Evolutionary conservation across 257 asterid species (phyloP).

Genomic region (Cruciata laevipes): DNA sequence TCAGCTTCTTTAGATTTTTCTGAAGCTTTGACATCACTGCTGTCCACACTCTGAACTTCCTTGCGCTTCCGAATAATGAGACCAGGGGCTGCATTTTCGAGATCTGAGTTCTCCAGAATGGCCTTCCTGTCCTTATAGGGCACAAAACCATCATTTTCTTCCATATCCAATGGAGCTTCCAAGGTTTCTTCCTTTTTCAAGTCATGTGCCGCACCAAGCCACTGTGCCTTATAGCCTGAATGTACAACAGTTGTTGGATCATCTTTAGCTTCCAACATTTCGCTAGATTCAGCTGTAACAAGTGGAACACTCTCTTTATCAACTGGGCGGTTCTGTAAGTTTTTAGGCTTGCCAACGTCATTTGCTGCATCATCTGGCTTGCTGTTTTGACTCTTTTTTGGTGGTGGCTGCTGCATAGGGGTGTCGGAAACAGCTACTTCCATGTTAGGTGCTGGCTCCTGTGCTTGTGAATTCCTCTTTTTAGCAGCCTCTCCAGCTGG

Average conservation of each 20-base stretch:
- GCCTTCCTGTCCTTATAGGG: conserved; percentile 71
- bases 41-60: conserved; percentile 40
- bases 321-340: conserved; percentile 18
- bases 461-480: conserved; percentile 46
- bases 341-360: conserved; percentile 31
- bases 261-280: conserved; percentile 29
- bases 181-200: conserved; percentile 40
- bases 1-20: conserved; percentile 41
- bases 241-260: conserved; percentile 29
- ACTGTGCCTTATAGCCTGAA: conserved; percentile 64
- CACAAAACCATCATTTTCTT: conserved; percentile 67
- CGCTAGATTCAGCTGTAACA: conserved; percentile 32
- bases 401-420: conserved; percentile 18
- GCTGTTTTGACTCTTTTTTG: conserved; percentile 17
- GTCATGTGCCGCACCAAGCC: conserved; percentile 90
- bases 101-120: conserved; percentile 37
- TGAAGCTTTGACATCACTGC: conserved; percentile 32
- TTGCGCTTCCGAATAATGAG: conserved; percentile 86
- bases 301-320: conserved; percentile 25
- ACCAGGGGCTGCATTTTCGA: conserved; percentile 92
- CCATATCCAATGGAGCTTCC: conserved; percentile 26
- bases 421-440: conserved; percentile 24
- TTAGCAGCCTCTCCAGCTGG: conserved; percentile 83
- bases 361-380: conserved; percentile 28
- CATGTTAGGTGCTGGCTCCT: conserved; percentile 25